phyloP scores from a whole-genome alignment of 495 filamentous ascomycete species.

The Talaromyces borbonicus region DNA sequence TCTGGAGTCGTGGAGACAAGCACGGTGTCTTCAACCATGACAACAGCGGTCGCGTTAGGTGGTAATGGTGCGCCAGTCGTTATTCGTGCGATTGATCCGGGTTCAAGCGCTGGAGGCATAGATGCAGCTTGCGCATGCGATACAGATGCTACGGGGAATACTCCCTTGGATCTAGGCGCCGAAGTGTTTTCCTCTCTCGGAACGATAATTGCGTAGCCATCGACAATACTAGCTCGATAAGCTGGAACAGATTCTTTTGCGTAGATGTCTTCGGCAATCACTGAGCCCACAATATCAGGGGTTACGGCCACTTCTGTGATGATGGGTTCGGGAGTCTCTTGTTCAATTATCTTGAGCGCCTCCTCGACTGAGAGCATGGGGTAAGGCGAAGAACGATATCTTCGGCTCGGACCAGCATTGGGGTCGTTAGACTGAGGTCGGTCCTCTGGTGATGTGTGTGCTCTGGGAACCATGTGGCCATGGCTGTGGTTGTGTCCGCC shows the following conservation, averaged over 20 bases:
- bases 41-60: conserved; percentile 76
- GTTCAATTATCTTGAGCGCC: conserved; percentile 59
- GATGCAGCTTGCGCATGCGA: conserved; percentile 71
- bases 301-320: conserved; percentile 49
- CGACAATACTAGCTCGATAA: conserved; percentile 91
- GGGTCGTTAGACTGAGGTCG: conserved; percentile 73
- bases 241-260: conserved; percentile 80
- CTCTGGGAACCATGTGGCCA: conserved; percentile 53
- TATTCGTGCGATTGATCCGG: conserved; percentile 75
- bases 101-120: conserved; percentile 45
- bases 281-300: conserved; percentile 54
- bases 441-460: conserved; percentile 57
- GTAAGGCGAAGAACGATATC: conserved; percentile 80
- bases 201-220: conserved; percentile 77
- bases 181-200: conserved; percentile 26
- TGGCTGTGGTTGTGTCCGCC: no score
- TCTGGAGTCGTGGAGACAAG: conserved; percentile 64
- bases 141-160: conserved; percentile 78
- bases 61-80: conserved; percentile 92
- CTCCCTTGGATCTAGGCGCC: conserved; percentile 55
- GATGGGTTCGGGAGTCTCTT: conserved; percentile 54
- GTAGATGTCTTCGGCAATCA: conserved; percentile 74
- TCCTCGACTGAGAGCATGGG: conserved; percentile 83
- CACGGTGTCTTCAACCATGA: conserved; percentile 95
- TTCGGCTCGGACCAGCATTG: conserved; percentile 59